A percentile compares a stretch with the other conserved stretches of the same genome.
phyloP scores from a whole-genome alignment of 495 filamentous ascomycete genomes.

The Podospora australis region DNA sequence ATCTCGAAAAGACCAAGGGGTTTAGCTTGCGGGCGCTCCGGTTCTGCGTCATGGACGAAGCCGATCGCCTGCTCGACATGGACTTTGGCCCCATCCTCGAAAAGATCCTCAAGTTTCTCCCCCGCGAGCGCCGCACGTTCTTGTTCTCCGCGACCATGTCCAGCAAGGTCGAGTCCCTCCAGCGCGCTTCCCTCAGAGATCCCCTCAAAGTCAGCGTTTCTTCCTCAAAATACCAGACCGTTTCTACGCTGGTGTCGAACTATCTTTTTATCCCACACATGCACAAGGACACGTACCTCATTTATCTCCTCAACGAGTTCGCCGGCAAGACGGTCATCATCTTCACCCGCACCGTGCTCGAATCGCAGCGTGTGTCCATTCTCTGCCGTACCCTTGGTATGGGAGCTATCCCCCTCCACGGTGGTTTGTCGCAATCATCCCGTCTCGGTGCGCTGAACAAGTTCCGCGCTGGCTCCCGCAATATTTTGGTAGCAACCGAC shows the following conservation, averaged over 20 bases:
- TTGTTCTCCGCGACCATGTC: constrained; percentile 94
- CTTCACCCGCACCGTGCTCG: constrained; percentile 89
- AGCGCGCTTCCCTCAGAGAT: constrained; percentile 77
- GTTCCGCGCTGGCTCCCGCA: constrained; percentile 66
- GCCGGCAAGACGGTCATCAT: constrained; percentile 78
- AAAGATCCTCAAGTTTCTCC: constrained; percentile 86
- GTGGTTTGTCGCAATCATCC: constrained; percentile 76
- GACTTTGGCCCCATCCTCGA: constrained; percentile 91
- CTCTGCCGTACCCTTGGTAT: constrained; percentile 66
- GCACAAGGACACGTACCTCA: constrained; percentile 85
- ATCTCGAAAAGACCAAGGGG: constrained; percentile 94
- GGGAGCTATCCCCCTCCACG: constrained; percentile 84
- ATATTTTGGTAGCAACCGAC: constrained; percentile 92
- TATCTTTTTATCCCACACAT: constrained; percentile 83
- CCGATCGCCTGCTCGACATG: constrained; percentile 81
- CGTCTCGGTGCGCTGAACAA: constrained; percentile 82
- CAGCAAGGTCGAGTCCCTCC: constrained; percentile 84
- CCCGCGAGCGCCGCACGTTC: constrained; percentile 71
- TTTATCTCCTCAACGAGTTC: constrained; percentile 79
- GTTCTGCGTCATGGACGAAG: constrained; percentile 92
- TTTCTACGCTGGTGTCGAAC: constrained; percentile 72
- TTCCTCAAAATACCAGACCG: constrained; percentile 76
- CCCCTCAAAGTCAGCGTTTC: constrained; percentile 69
- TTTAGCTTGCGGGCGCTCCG: constrained; percentile 71
- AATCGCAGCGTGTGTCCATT: constrained; percentile 77